Evolutionary conservation across 805 yeast species (phyloP).

Genomic region (Lipomyces orientalis): DNA sequence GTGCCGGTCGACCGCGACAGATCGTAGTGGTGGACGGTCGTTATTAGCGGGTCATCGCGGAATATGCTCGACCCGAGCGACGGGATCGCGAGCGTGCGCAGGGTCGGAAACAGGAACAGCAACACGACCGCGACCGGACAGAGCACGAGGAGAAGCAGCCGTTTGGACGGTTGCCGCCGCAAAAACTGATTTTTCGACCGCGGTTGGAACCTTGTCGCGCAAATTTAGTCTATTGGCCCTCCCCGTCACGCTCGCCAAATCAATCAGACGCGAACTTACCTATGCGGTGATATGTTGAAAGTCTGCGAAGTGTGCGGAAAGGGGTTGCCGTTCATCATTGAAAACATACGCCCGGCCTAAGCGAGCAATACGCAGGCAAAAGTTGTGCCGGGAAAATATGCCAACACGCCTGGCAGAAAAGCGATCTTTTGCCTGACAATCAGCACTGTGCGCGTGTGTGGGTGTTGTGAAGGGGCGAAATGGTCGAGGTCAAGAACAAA

Average conservation of each 20-base stretch:
- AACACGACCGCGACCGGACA: slow-evolving; percentile 24
- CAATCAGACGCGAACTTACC: slow-evolving; percentile 24
- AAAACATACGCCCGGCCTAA: not conserved
- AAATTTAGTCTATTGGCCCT: not conserved
- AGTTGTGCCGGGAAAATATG: not conserved
- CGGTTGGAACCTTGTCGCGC: slow-evolving; percentile 29
- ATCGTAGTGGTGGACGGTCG: slow-evolving; percentile 71
- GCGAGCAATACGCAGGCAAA: not conserved
- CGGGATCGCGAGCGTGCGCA: slow-evolving; percentile 25
- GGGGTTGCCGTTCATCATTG: slow-evolving; percentile 32
- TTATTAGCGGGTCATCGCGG: slow-evolving; percentile 41
- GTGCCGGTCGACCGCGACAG: slow-evolving; percentile 67
- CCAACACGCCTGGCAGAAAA: not conserved
- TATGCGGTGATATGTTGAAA: slow-evolving; percentile 38
- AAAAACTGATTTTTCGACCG: slow-evolving; percentile 20
- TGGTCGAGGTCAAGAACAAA: too few species aligned
- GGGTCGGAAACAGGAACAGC: slow-evolving; percentile 33
- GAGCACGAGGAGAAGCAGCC: slow-evolving; percentile 22
- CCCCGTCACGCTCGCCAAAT: not conserved
- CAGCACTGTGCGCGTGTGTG: not conserved
- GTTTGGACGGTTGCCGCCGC: slow-evolving; percentile 16
- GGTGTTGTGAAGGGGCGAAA: not conserved
- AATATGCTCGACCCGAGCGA: slow-evolving; percentile 24
- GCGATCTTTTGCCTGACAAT: not conserved
- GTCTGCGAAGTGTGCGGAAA: slow-evolving; percentile 29